Conservation (phyloP, 169 alveolate genomes). For the Besnoitia besnoiti region DNA sequence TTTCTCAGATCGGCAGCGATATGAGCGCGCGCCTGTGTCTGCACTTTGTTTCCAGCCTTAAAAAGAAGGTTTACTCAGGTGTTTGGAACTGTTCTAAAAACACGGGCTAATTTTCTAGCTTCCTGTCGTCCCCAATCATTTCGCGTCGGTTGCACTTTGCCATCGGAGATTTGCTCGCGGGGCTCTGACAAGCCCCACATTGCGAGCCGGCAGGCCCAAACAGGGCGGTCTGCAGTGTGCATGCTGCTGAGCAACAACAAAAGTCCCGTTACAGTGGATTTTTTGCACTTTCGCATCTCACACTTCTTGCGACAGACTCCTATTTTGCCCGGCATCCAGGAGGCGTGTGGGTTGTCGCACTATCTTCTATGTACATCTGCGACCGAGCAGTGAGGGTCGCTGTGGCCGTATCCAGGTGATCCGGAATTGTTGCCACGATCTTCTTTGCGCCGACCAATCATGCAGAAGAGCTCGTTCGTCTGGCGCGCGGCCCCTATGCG, state of each 20-base stretch:
- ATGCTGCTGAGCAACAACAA: background rate
- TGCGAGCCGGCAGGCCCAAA: background rate
- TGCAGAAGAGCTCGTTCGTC: background rate
- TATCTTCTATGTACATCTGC: background rate
- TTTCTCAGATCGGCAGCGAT: background rate
- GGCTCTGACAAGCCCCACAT: background rate
- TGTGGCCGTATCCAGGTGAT: background rate
- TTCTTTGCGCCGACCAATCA: background rate
- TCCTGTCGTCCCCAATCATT: background rate
- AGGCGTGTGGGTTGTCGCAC: background rate
- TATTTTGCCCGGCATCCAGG: background rate
- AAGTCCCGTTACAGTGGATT: background rate
- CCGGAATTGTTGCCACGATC: background rate
- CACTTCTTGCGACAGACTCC: background rate
- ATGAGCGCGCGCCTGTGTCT: background rate
- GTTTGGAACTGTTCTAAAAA: too few relatives aligned
- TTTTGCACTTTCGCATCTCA: background rate
- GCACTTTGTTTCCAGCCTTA: background rate
- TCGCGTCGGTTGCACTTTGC: background rate
- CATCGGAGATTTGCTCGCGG: background rate
- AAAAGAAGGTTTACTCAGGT: too few relatives aligned
- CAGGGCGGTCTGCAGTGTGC: background rate
- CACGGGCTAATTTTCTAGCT: too few relatives aligned
- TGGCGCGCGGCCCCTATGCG: background rate
- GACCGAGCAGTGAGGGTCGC: background rate